phyloP scores from a whole-genome alignment of 73 alveolate species.

The Paramecium bursaria region DNA sequence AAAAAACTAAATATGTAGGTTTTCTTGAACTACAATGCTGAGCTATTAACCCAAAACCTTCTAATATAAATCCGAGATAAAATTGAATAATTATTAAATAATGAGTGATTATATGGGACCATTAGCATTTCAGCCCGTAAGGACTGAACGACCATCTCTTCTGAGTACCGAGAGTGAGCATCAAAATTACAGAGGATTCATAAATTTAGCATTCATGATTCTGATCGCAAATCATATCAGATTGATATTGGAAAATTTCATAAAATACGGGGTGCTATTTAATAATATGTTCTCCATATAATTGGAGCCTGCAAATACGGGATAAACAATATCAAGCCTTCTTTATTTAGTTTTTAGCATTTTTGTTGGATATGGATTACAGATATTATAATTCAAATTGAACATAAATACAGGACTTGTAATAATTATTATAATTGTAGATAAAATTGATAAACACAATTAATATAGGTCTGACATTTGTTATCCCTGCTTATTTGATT shows the following conservation, averaged over 20 bases:
- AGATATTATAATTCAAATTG: constrained; percentile 26
- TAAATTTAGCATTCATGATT: constrained; percentile 58
- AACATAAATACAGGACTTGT: background rate
- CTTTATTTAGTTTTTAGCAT: constrained; percentile 9
- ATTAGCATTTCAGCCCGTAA: constrained; percentile 61
- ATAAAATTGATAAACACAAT: background rate
- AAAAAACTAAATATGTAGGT: background rate
- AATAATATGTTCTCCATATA: constrained; percentile 32
- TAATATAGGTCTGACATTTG: constrained; percentile 22
- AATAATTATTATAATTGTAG: background rate
- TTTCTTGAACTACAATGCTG: constrained; percentile 41
- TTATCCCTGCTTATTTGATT: constrained; percentile 39
- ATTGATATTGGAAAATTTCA: constrained; percentile 61
- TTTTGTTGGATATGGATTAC: constrained; percentile 32
- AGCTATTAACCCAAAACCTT: background rate
- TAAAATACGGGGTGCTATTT: constrained; percentile 52
- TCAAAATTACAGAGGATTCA: constrained; percentile 66
- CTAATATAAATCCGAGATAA: background rate
- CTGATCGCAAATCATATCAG: constrained; percentile 65
- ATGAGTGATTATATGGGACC: constrained; percentile 64
- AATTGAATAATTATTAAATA: constrained; percentile 33
- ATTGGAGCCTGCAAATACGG: constrained; percentile 3
- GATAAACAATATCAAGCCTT: background rate
- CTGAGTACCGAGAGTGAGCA: constrained; percentile 65
- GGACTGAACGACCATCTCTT: constrained; percentile 59